Evolutionary conservation across 768 basidiomycete species (phyloP), one percentile per base, ranked within the genome.

Genomic region (Pleurotus ostreatus): DNA sequence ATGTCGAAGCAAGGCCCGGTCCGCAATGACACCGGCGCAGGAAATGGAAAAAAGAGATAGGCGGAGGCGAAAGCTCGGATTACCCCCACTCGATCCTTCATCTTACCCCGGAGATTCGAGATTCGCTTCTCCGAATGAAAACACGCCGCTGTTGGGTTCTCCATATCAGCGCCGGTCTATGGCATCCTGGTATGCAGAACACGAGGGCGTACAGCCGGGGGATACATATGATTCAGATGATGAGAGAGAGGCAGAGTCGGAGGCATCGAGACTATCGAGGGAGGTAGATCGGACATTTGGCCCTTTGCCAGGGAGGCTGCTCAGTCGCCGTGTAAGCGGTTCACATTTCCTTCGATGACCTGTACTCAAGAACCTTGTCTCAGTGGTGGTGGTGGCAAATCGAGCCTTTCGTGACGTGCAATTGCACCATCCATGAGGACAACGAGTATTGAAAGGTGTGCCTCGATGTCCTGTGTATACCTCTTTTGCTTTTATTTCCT

Each of bases 371-470:
- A 30, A 18, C 37, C 53, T 52, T 5, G 23, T 45, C 30, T 13
- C 60, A 92, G 90, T 92, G 90, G 89, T 93, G 91, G 90, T 83
- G 85, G 85, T 88, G 86, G 87, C 81, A 83, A 54, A 51, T 88
- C 1, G 82, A 87, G 61, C 81, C 84, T 4, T 65, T 87, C 16
- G 51, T 88, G 8, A 84, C 82, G 62, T 91, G 86, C 68, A 76
- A 77, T 51, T 86, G 77, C 51, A 86, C 82, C 64, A 67, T 80
- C 30, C 73, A 78, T 12, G 88, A 89, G 2, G 83, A 85, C 45
- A 62, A 65, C 26, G 76, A 78, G 46, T 66, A 66, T 58, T 70
- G 61, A 59, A 25, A 46, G 30, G 30, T 34, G 9, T 8, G 9
- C 30, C 1, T 11, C 30, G 3, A 11, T 11, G 11, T 34, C 8